Evolutionary conservation across 768 basidiomycete species (phyloP).

Genomic region (Auricularia heimuer): DNA sequence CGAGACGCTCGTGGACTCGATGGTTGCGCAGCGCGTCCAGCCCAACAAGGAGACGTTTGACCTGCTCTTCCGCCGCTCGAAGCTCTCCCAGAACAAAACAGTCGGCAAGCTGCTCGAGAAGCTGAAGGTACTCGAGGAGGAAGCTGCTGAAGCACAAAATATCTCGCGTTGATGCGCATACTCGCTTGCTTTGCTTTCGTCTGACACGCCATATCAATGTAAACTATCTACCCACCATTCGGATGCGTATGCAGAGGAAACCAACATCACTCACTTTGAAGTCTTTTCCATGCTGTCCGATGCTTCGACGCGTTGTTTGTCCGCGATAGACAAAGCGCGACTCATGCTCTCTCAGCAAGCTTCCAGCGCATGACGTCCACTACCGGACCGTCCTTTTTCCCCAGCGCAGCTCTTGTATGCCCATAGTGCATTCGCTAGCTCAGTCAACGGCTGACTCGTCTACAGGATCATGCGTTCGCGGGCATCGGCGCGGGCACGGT

Average conservation of each 20-base stretch:
- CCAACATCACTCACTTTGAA: too few species aligned
- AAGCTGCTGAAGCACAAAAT: too few species aligned
- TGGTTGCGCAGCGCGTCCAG: background rate
- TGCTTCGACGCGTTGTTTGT: too few species aligned
- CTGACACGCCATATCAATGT: too few species aligned
- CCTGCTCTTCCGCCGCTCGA: background rate
- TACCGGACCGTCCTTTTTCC: conserved; percentile 9
- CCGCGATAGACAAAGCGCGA: too few species aligned
- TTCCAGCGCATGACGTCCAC: background rate
- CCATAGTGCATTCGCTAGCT: background rate
- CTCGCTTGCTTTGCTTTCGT: too few species aligned
- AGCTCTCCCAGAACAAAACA: background rate
- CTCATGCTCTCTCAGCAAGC: too few species aligned
- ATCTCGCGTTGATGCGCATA: too few species aligned
- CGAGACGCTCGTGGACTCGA: background rate
- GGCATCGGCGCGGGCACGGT: conserved; percentile 89
- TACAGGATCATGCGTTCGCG: conserved; percentile 87
- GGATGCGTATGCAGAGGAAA: too few species aligned
- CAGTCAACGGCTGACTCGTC: background rate
- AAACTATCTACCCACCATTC: too few species aligned
- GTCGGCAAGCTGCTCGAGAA: background rate
- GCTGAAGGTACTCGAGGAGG: too few species aligned
- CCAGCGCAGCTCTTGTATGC: conserved; percentile 10
- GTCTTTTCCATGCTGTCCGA: too few species aligned
- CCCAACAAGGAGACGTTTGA: background rate